These are phyloP conservation scores for Closterium sp. DNA, from an alignment of 139 green algal species.

Conservation along the genomic window DNA sequence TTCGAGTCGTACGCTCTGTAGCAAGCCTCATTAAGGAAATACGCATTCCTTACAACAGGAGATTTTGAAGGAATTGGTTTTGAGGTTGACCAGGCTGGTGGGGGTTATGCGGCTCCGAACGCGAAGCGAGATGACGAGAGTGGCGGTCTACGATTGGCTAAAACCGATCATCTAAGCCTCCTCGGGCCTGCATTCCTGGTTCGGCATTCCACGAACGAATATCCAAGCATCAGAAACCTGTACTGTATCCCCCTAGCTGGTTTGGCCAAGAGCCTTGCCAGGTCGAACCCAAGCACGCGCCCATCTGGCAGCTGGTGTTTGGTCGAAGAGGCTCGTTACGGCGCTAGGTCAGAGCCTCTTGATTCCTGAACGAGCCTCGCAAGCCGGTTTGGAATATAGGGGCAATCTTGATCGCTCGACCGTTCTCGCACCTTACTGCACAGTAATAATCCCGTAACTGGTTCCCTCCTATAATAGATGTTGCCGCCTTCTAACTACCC, in stretches of 20 bases:
- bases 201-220: not conserved
- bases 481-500: too few species aligned
- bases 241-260: too few species aligned
- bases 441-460: too few species aligned
- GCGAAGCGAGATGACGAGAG: not conserved
- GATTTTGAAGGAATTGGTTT: too few species aligned
- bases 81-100: too few species aligned
- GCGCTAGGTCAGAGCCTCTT: not conserved
- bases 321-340: not conserved
- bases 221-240: not conserved
- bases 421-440: too few species aligned
- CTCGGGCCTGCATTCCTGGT: not conserved
- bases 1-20: too few species aligned
- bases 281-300: not conserved
- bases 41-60: too few species aligned
- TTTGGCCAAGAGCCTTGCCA: not conserved
- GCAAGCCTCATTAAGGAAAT: too few species aligned
- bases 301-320: not conserved
- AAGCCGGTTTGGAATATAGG: not conserved
- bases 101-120: not conserved
- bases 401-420: not conserved
- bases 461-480: too few species aligned
- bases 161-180: not conserved
- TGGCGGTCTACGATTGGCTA: not conserved
- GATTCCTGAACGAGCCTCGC: not conserved